phyloP scores from a whole-genome alignment of 129 eudicot genomes.

The Gnaphalium uliginosum region DNA sequence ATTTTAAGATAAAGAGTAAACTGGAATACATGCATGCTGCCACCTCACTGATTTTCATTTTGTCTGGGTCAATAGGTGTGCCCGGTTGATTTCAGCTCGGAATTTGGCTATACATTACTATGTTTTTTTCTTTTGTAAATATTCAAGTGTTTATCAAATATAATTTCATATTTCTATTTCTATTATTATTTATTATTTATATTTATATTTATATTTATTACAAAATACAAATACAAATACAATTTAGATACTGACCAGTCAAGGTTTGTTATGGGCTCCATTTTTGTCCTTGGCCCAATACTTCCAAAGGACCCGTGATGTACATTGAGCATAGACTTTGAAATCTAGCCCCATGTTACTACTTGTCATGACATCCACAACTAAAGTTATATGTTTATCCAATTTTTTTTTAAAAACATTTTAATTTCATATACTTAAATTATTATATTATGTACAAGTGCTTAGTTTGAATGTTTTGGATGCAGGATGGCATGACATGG shows the following conservation, averaged over 20 bases:
- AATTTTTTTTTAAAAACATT: not conserved
- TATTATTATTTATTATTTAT: too few species aligned
- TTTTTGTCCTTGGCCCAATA: slow-evolving; percentile 30
- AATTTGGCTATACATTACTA: slow-evolving; percentile 4
- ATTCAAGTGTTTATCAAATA: too few species aligned
- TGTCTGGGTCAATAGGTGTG: slow-evolving; percentile 1
- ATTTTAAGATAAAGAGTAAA: not conserved
- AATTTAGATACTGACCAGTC: slow-evolving; percentile 2
- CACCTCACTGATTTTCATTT: slow-evolving; percentile 17
- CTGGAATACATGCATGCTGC: slow-evolving; percentile 30
- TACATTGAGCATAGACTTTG: not conserved
- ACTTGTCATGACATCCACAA: not conserved
- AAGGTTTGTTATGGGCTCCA: slow-evolving; percentile 14
- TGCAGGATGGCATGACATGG: slow-evolving; percentile 95
- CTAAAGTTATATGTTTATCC: not conserved
- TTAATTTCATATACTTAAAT: not conserved
- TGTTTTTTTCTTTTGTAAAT: too few species aligned
- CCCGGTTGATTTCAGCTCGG: slow-evolving; percentile 2
- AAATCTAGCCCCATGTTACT: slow-evolving; percentile 2
- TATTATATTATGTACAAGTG: not conserved
- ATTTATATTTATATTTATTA: too few species aligned
- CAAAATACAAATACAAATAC: not conserved
- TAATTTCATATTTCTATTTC: too few species aligned
- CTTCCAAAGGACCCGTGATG: slow-evolving; percentile 36
- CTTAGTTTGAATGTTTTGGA: not conserved